These are phyloP conservation scores for Ophiostoma sp. DNA, from an alignment of 2,329 filamentous ascomycete genomes.

Conservation along the genomic window DNA sequence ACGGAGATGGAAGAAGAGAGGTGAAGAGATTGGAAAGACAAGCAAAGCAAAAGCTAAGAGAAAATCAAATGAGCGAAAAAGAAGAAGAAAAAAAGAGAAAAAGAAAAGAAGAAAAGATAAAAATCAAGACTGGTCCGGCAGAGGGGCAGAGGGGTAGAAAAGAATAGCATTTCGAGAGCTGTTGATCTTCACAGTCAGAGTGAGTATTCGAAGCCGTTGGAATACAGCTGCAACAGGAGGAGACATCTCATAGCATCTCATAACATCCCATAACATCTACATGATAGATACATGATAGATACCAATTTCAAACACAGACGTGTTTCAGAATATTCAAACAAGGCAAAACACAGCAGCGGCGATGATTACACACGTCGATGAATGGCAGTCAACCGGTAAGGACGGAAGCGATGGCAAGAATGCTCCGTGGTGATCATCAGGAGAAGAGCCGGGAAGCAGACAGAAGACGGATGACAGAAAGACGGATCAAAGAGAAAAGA, in stretches of 20 bases:
- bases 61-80: neutral
- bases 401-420: neutral
- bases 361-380: neutral
- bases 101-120: neutral
- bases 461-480: neutral
- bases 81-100: neutral
- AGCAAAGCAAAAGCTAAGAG: neutral
- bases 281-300: no score
- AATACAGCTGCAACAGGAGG: no score
- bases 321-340: neutral
- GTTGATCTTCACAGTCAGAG: no score
- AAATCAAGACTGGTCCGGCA: neutral
- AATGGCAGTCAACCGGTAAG: constrained; percentile 1
- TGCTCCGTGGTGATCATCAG: neutral
- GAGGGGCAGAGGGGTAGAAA: neutral
- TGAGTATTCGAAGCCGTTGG: no score
- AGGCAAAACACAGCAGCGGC: neutral
- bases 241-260: no score
- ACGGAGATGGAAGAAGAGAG: neutral
- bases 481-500: neutral
- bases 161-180: neutral
- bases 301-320: neutral
- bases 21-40: neutral
- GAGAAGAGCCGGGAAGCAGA: neutral
- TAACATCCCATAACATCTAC: neutral